Conservation (phyloP, 257 asterid species). For the Marsdenia floribunda region DNA sequence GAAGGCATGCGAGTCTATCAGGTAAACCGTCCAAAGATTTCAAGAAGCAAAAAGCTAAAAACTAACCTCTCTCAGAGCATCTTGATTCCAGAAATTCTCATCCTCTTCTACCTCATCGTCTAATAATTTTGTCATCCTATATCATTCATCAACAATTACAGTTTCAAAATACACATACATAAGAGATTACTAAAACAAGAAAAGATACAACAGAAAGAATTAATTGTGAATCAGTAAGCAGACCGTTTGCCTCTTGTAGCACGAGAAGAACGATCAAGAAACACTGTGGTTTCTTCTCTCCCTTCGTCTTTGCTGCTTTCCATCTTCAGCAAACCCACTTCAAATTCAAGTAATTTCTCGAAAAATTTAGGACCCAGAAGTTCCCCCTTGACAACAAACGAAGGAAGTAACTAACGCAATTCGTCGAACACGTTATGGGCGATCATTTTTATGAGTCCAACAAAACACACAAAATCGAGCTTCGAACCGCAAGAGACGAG, state of each 20-base stretch:
- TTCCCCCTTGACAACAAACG: not conserved
- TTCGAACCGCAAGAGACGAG: not conserved
- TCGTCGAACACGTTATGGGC: constrained; percentile 22
- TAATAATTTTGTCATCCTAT: constrained; percentile 86
- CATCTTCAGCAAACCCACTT: constrained; percentile 27
- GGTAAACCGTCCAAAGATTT: not conserved
- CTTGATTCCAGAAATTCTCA: constrained; percentile 90
- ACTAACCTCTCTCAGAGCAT: constrained; percentile 82
- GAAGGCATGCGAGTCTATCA: not conserved
- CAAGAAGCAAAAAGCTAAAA: not conserved
- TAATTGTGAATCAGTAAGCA: not conserved
- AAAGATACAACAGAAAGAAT: not conserved
- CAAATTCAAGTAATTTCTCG: not conserved
- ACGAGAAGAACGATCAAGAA: constrained; percentile 72
- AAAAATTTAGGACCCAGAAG: not conserved
- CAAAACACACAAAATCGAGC: not conserved
- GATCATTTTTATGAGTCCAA: not conserved
- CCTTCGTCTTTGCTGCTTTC: constrained; percentile 42
- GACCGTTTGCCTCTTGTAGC: constrained; percentile 96
- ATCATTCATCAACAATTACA: constrained; percentile 9
- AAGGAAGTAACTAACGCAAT: not conserved
- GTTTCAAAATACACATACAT: constrained; percentile 6
- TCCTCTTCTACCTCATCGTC: constrained; percentile 90
- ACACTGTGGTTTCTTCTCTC: constrained; percentile 25
- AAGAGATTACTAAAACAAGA: not conserved